Conservation (phyloP, 352 stramenopile genomes). For the Pythium sp. region DNA sequence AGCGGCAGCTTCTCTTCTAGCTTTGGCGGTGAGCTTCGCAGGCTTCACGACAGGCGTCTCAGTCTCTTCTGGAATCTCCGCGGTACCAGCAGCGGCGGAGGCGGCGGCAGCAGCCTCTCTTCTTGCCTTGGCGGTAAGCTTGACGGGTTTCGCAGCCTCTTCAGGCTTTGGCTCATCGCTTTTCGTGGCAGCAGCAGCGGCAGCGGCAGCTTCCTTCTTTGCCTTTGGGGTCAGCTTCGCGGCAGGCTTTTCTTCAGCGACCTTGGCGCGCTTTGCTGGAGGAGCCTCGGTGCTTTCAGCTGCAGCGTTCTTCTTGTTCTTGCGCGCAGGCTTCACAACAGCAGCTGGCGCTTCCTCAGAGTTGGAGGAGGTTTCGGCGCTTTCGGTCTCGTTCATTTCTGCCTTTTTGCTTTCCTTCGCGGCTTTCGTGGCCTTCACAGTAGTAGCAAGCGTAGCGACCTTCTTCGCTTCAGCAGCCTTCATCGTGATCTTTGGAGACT, state of each 20-base stretch:
- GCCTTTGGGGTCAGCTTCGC: conserved; percentile 16
- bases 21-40: not conserved
- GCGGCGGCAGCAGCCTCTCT: not conserved
- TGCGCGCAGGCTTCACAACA: conserved; percentile 12
- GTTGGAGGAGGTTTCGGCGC: not conserved
- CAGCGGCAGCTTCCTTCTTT: conserved; percentile 14
- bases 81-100: too few relatives aligned
- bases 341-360: conserved; percentile 3
- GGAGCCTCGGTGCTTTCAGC: conserved; percentile 18
- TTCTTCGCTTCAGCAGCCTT: conserved; percentile 16
- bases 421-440: conserved; percentile 19
- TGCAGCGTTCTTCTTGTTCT: conserved; percentile 21
- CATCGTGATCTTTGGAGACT: conserved; percentile 8
- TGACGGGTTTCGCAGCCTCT: not conserved
- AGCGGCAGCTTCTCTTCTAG: not conserved
- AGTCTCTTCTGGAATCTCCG: not conserved
- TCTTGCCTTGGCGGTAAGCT: not conserved
- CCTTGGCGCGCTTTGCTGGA: conserved; percentile 15
- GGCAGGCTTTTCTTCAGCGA: conserved; percentile 9
- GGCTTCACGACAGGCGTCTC: not conserved
- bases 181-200: conserved; percentile 8
- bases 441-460: conserved; percentile 12
- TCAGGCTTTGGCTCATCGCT: not conserved
- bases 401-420: conserved; percentile 25
- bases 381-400: conserved; percentile 14